Conservation (phyloP, 352 stramenopile genomes). For the Pythium monospermum region DNA sequence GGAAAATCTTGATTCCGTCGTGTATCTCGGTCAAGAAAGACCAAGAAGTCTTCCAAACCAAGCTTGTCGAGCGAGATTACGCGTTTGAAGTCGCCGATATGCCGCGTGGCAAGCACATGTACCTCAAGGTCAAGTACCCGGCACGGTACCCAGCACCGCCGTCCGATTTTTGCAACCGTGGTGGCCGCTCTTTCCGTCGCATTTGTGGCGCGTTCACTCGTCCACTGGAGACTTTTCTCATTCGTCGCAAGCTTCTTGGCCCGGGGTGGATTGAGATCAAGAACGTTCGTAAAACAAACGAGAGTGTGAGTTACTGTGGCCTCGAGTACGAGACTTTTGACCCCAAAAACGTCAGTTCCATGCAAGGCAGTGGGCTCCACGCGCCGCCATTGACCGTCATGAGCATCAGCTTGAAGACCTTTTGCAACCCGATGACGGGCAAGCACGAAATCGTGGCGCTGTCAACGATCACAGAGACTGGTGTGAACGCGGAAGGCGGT, state of each 20-base stretch:
- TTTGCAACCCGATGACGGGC: constrained; percentile 95
- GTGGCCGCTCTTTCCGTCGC: constrained; percentile 90
- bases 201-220: constrained; percentile 94
- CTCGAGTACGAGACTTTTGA: constrained; percentile 91
- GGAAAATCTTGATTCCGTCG: constrained; percentile 85
- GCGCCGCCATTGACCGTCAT: constrained; percentile 93
- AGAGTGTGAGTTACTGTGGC: constrained; percentile 90
- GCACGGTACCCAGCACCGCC: constrained; percentile 88
- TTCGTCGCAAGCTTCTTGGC: constrained; percentile 97
- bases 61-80: constrained; percentile 95
- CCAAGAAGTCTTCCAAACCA: constrained; percentile 89
- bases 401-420: constrained; percentile 96
- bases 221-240: constrained; percentile 96
- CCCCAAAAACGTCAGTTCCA: constrained; percentile 87
- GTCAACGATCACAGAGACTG: constrained; percentile 71
- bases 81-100: constrained; percentile 96
- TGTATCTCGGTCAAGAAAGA: constrained; percentile 72
- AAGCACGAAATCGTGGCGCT: constrained; percentile 94
- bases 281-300: constrained; percentile 64
- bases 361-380: constrained; percentile 58
- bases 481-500: constrained; percentile 64
- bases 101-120: constrained; percentile 92
- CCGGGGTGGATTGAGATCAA: constrained; percentile 97
- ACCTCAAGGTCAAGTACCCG: constrained; percentile 97
- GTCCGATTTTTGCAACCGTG: constrained; percentile 76